Conservation (phyloP, 2,329 filamentous ascomycete genomes). For the Thyridium curvatum region DNA sequence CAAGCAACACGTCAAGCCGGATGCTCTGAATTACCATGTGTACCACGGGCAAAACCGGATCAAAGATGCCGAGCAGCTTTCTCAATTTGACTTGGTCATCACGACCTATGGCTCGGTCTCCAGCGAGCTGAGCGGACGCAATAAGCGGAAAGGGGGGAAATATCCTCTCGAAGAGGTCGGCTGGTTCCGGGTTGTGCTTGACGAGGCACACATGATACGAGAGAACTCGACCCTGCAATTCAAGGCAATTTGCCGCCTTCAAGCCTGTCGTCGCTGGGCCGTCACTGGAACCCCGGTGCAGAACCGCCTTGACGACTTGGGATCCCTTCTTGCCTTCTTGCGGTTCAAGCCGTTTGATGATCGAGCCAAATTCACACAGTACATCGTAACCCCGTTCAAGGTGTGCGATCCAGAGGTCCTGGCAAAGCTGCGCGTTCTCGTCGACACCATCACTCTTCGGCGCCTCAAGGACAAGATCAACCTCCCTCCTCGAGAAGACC, state of each 20-base stretch:
- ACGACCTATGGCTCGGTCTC: conserved; percentile 89
- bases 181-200: conserved; percentile 90
- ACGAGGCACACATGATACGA: conserved; percentile 92
- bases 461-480: conserved; percentile 89
- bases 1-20: conserved; percentile 66
- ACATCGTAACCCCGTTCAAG: conserved; percentile 84
- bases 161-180: conserved; percentile 71
- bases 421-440: conserved; percentile 77
- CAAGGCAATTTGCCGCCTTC: conserved; percentile 73
- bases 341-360: conserved; percentile 82
- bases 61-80: conserved; percentile 61
- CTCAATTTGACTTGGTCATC: conserved; percentile 75
- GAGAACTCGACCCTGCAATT: conserved; percentile 77
- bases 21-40: conserved; percentile 64
- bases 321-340: conserved; percentile 79
- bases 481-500: conserved; percentile 67
- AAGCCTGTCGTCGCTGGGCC: conserved; percentile 82
- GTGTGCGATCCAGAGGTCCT: conserved; percentile 77
- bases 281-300: conserved; percentile 97
- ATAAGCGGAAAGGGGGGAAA: conserved; percentile 50
- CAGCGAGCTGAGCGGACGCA: conserved; percentile 65
- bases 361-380: conserved; percentile 64
- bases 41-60: conserved; percentile 80
- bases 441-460: conserved; percentile 89
- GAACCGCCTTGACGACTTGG: conserved; percentile 86